These are phyloP conservation scores for Penicillium coprophilum DNA, from an alignment of 495 filamentous ascomycete species.

Conservation along the genomic window DNA sequence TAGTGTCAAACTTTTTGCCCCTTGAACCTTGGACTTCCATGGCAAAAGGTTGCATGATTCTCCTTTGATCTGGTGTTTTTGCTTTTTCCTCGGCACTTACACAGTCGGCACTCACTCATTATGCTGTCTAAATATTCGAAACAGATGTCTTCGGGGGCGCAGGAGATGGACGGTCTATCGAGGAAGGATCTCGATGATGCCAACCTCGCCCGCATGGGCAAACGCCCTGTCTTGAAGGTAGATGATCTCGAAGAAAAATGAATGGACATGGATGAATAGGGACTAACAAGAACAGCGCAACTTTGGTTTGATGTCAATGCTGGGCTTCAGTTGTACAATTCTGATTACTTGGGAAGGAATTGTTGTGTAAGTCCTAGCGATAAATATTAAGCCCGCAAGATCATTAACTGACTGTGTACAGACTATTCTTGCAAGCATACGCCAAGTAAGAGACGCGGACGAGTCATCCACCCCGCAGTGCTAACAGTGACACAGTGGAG, in stretches of 20 bases:
- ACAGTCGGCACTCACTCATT: constrained; percentile 1
- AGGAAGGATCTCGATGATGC: constrained; percentile 38
- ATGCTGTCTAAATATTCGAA: constrained; percentile 20
- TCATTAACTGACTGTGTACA: constrained; percentile 1
- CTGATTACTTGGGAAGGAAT: constrained; percentile 53
- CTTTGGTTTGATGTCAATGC: constrained; percentile 49
- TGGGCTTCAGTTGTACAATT: constrained; percentile 53
- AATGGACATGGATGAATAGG: constrained; percentile 20
- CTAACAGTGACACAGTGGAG: constrained; percentile 38
- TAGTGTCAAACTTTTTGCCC: background rate
- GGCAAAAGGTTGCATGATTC: background rate
- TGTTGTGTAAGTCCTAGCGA: constrained; percentile 28
- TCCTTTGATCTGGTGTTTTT: background rate
- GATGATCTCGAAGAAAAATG: background rate
- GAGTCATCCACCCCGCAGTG: background rate
- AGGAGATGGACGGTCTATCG: constrained; percentile 18
- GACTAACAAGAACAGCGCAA: constrained; percentile 36
- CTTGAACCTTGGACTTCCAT: background rate
- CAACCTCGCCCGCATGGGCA: constrained; percentile 48
- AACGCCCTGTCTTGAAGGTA: constrained; percentile 50
- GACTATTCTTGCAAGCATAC: constrained; percentile 37
- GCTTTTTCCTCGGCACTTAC: background rate
- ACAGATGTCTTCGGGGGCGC: constrained; percentile 13
- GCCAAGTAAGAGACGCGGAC: constrained; percentile 27
- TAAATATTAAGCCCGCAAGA: background rate